A percentile compares a stretch with the other conserved stretches of the same genome.
phyloP scores from a whole-genome alignment of 164 flowering plant species.

The Pachysandra terminalis region DNA sequence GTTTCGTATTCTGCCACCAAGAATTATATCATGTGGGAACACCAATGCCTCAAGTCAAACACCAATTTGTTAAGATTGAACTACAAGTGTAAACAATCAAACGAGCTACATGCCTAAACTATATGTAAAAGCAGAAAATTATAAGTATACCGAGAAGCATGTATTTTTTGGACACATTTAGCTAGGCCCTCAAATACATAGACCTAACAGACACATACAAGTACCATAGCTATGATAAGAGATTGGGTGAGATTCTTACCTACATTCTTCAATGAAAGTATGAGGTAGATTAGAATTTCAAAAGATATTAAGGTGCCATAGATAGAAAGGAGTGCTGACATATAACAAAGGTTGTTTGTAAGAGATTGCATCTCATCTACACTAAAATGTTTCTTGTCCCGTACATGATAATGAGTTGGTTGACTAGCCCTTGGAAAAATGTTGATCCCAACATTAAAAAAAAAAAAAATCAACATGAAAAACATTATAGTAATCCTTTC shows the following conservation, averaged over 20 bases:
- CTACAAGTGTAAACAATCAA: too few relatives aligned
- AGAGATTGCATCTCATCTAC: slow-evolving; percentile 70
- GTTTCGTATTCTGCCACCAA: too few relatives aligned
- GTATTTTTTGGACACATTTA: too few relatives aligned
- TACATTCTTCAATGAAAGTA: slow-evolving; percentile 22
- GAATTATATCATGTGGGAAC: too few relatives aligned
- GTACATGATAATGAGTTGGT: slow-evolving; percentile 80
- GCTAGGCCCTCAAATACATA: too few relatives aligned
- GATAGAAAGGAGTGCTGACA: slow-evolving; percentile 26
- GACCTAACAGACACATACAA: background rate
- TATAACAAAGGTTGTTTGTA: slow-evolving; percentile 72
- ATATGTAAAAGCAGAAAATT: too few relatives aligned
- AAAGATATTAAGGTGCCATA: background rate
- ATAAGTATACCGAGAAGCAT: too few relatives aligned
- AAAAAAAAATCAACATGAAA: background rate
- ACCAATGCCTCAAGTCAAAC: too few relatives aligned
- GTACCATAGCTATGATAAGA: background rate
- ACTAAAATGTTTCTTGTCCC: slow-evolving; percentile 71
- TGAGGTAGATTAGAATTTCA: background rate
- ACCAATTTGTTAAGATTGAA: too few relatives aligned
- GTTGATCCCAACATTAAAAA: background rate
- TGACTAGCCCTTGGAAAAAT: slow-evolving; percentile 63
- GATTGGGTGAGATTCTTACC: slow-evolving; percentile 18
- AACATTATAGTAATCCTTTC: background rate
- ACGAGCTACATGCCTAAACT: too few relatives aligned